Conservation (phyloP, 768 basidiomycete genomes). For the Agaricus subrufescens region DNA sequence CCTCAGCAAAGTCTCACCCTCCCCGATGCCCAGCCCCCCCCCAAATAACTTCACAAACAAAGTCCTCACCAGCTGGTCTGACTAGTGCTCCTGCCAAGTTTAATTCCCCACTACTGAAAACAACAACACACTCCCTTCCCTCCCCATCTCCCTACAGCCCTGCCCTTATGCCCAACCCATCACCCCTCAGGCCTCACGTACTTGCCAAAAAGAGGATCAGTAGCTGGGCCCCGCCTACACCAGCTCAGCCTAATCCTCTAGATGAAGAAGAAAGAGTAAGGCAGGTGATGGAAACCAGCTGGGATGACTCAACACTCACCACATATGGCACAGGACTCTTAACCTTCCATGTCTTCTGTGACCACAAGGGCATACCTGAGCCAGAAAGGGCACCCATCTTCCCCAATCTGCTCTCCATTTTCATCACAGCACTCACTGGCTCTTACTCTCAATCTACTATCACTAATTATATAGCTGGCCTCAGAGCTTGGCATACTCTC, state of each 20-base stretch:
- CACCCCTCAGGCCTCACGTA: slow-evolving; percentile 20
- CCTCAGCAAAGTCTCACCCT: not conserved
- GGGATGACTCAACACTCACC: slow-evolving; percentile 20
- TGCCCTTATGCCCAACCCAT: slow-evolving; percentile 15
- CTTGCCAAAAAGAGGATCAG: slow-evolving; percentile 16
- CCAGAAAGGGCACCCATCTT: slow-evolving; percentile 17
- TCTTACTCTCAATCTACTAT: slow-evolving; percentile 14
- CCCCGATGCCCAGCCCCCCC: too few species aligned
- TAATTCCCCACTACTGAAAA: not conserved
- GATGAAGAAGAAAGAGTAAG: not conserved
- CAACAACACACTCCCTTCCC: slow-evolving; percentile 22
- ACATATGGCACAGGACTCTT: slow-evolving; percentile 29
- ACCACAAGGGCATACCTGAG: slow-evolving; percentile 21
- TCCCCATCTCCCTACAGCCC: slow-evolving; percentile 21
- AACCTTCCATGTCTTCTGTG: slow-evolving; percentile 31
- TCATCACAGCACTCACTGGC: slow-evolving; percentile 20
- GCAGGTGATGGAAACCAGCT: not conserved
- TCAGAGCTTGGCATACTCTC: slow-evolving; percentile 30
- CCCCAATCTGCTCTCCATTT: slow-evolving; percentile 20
- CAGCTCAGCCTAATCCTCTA: not conserved
- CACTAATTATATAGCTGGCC: slow-evolving; percentile 16
- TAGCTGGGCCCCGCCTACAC: slow-evolving; percentile 15
- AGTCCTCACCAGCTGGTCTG: too few species aligned
- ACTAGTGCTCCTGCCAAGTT: not conserved
- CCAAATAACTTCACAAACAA: too few species aligned